Evolutionary conservation across 306 rosid species (phyloP).

Genomic region (Prunus persica): DNA sequence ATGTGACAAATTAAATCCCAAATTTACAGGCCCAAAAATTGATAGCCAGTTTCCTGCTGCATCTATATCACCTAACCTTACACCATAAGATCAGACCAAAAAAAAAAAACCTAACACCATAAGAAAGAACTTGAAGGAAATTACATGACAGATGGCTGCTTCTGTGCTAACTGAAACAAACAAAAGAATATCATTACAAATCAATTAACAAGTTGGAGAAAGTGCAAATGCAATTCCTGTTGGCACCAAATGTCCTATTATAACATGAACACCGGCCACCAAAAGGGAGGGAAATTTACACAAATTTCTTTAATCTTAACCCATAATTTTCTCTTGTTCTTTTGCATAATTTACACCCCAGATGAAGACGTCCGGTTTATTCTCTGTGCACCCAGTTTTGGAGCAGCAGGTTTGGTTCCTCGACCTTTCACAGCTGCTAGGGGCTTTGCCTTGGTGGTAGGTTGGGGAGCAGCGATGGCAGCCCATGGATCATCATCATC

Average conservation of each 20-base stretch:
- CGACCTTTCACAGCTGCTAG: conserved; percentile 64
- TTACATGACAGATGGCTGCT: not conserved
- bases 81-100: not conserved
- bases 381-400: conserved; percentile 87
- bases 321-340: conserved; percentile 16
- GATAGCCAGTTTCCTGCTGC: conserved; percentile 7
- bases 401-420: conserved; percentile 75
- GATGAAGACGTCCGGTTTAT: conserved; percentile 72
- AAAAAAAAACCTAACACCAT: not conserved
- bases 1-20: conserved; percentile 17
- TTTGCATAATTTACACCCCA: conserved; percentile 47
- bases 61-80: conserved; percentile 5
- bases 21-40: conserved; percentile 15
- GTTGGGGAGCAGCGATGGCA: conserved; percentile 93
- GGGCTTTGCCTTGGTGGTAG: conserved; percentile 81
- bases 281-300: conserved; percentile 21
- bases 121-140: not conserved
- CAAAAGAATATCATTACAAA: conserved; percentile 30
- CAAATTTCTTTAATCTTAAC: not conserved
- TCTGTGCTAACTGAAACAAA: not conserved
- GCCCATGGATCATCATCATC: conserved; percentile 95
- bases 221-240: conserved; percentile 16
- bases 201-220: conserved; percentile 19
- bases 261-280: conserved; percentile 16
- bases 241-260: conserved; percentile 2